Evolutionary conservation across 2,329 filamentous ascomycete genomes (phyloP), one percentile per base, ranked within the genome.

Genomic region (Rhynchosporium secalis): DNA sequence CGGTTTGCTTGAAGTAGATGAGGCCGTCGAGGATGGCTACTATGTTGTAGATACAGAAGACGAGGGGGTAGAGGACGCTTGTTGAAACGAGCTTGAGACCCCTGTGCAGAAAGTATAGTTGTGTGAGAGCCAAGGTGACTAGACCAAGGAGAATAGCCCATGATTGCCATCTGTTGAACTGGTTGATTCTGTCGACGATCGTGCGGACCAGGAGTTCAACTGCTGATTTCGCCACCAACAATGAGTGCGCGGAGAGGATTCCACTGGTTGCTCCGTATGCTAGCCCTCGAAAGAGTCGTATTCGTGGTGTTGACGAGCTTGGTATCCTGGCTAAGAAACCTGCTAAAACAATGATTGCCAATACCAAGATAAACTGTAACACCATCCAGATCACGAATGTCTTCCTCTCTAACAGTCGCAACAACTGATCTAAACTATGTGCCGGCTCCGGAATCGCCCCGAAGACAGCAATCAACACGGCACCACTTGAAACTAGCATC

Each of bases 1-100:
- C 88, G 58, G 89, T 90, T 76, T 99, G 95, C 70, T 89, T 84
- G 78, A 98, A 99, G 77, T 98, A 99, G 71, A 99, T 96, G 69
- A 99, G 82, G 38, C 95, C 95, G 76, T 99, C 95, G 69, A 98
- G 81, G 69, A 99, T 99, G 68, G 95, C 95, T 72, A 98, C 93
- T 72, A 99, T 96, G 81, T 99, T 99, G 82, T 98, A 99, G 67
- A 98, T 86, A 81, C 95, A 99, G 77, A 99, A 99, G 45, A 98
- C 93, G 70, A 98, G 88, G 4, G 95, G 95, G 76, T 99, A 99
- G 69, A 99, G 82, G 65, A 98, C 89, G 71, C 92, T 96, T 28
- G 95, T 98, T 60, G 93, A 97, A 75, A 96, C 92, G 58, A 99
- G 83, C 77, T 96, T 96, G 66, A 99, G 83, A 58, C 95, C 95